A percentile compares a stretch with the other conserved stretches of the same genome.
Conservation (phyloP, 495 filamentous ascomycete genomes). For the Hyaloscypha bicolor region DNA sequence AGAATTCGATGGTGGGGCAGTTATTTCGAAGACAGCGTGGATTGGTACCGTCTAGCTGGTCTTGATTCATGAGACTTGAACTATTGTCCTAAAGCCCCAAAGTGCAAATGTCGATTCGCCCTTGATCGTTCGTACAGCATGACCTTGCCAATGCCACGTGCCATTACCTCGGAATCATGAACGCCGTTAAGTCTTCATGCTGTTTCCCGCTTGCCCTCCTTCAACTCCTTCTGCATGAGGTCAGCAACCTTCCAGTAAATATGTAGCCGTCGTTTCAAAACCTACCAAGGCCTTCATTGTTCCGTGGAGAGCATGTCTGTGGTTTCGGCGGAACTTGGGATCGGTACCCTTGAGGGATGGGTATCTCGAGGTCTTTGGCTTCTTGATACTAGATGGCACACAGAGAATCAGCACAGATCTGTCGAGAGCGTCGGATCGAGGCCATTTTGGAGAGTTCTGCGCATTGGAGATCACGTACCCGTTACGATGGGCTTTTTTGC, state of each 20-base stretch:
- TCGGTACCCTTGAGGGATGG: constrained; percentile 98
- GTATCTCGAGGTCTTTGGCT: constrained; percentile 98
- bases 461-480: constrained; percentile 62
- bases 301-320: constrained; percentile 98
- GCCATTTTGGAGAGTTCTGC: background rate
- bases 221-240: constrained; percentile 84
- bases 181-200: constrained; percentile 62
- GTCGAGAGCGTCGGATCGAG: no score
- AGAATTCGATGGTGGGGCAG: background rate
- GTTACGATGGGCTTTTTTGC: constrained; percentile 97
- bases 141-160: constrained; percentile 18
- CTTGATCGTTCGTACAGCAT: constrained; percentile 23
- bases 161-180: background rate
- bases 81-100: constrained; percentile 23
- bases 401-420: constrained; percentile 16
- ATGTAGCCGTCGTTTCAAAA: background rate
- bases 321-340: constrained; percentile 99
- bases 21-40: constrained; percentile 10
- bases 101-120: constrained; percentile 18
- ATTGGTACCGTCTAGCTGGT: constrained; percentile 23
- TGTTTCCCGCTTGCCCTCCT: constrained; percentile 92
- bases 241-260: constrained; percentile 44
- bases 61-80: constrained; percentile 29
- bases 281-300: constrained; percentile 92
- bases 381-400: constrained; percentile 81